Percentiles rank a stretch among this genome's conserved stretches.
phyloP scores from a whole-genome alignment of 345 rosid genomes.

The Dipteronia dyeriana region DNA sequence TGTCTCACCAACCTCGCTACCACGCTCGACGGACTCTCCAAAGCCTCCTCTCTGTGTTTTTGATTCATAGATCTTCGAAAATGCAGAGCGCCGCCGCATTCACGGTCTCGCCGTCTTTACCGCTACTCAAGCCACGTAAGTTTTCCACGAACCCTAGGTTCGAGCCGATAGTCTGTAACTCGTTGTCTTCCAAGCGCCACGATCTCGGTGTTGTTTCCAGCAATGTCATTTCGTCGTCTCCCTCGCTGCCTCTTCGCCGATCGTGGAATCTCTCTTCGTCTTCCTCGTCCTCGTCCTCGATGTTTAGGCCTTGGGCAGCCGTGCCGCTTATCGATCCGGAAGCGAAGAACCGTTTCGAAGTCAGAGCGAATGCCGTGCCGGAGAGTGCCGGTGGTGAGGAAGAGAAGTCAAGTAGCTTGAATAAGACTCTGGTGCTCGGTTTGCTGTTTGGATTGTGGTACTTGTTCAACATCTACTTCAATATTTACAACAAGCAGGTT shows the following conservation, averaged over 20 bases:
- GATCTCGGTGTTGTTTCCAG: constrained; percentile 32
- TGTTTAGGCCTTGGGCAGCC: constrained; percentile 67
- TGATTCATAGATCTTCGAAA: constrained; percentile 34
- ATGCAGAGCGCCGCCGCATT: constrained; percentile 77
- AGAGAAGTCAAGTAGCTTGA: constrained; percentile 39
- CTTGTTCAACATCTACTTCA: constrained; percentile 97
- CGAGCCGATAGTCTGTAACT: constrained; percentile 38
- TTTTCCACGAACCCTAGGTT: constrained; percentile 21
- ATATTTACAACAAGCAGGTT: constrained; percentile 99
- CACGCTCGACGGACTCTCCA: constrained; percentile 46
- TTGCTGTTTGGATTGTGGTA: constrained; percentile 83
- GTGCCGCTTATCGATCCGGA: constrained; percentile 38
- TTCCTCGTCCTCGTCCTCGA: constrained; percentile 18
- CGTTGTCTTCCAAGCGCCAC: constrained; percentile 21
- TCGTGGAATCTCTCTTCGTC: constrained; percentile 56
- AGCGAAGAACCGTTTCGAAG: constrained; percentile 39
- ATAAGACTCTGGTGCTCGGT: constrained; percentile 66
- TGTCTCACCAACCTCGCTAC: constrained; percentile 22
- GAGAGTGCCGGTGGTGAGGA: constrained; percentile 54
- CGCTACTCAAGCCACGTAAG: constrained; percentile 36
- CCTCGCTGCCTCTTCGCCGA: constrained; percentile 47
- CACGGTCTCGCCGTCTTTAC: constrained; percentile 42
- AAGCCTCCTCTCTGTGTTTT: constrained; percentile 10
- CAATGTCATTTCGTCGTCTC: constrained; percentile 46
- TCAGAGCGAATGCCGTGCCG: constrained; percentile 59